These are phyloP conservation scores for Pyricularia grisea DNA, from an alignment of 2,329 filamentous ascomycete species.

Conservation along the genomic window DNA sequence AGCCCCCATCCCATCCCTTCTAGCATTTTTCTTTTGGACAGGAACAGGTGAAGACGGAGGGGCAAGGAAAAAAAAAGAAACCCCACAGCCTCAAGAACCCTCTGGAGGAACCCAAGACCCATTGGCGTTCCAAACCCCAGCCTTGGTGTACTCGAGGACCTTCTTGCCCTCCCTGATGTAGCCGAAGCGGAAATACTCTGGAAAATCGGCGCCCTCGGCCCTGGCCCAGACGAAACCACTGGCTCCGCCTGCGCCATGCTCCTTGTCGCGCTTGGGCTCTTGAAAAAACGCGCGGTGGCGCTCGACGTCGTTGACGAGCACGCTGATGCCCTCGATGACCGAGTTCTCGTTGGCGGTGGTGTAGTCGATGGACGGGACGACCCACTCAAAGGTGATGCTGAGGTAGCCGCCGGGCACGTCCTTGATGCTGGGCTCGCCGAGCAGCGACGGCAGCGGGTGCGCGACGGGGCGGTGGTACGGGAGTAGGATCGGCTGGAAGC, in stretches of 20 bases:
- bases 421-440: conserved; percentile 22
- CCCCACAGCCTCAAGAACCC: neutral
- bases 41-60: too few relatives aligned
- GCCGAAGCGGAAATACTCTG: conserved; percentile 20
- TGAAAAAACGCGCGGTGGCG: conserved; percentile 14
- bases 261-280: conserved; percentile 8
- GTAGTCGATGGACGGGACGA: neutral
- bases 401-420: conserved; percentile 21
- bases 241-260: neutral
- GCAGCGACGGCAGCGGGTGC: conserved; percentile 31
- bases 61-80: neutral
- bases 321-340: conserved; percentile 17
- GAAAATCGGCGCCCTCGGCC: conserved; percentile 4
- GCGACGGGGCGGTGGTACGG: conserved; percentile 34
- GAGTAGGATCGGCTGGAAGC: conserved; percentile 63
- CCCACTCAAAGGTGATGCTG: conserved; percentile 35
- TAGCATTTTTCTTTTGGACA: too few relatives aligned
- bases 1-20: neutral
- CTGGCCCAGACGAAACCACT: conserved; percentile 15
- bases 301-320: conserved; percentile 21
- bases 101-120: conserved; percentile 17
- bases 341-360: neutral
- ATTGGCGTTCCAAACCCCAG: conserved; percentile 17
- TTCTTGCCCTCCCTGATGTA: conserved; percentile 14
- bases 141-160: conserved; percentile 15